Base-by-base conservation (phyloP, 106 monocot genomes). In the Phalaenopsis equestris region DNA sequence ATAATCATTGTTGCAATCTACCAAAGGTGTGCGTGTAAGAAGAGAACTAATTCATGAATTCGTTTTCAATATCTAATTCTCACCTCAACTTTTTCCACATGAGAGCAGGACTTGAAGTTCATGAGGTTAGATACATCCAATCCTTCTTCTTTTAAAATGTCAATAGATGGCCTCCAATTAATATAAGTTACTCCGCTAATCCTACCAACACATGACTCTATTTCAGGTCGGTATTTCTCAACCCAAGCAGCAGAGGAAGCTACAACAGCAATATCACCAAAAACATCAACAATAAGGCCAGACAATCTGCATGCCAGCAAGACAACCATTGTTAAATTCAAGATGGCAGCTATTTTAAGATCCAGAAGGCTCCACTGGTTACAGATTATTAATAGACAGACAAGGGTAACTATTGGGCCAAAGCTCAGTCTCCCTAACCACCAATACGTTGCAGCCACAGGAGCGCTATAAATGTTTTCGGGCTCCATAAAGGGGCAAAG, bases 191-290 rank as follows among this genome's bases (percentile, higher is more conserved):
- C 67, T 57, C 70, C 81, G 72, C 52, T 57, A 73, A 92, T 84
- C 80, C 72, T 86, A 78, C 84, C 56, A 61, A 94, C 79, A 76
- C 68, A 77, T 10, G 81, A 83, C 84, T 90, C 92, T 81, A 98
- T 89, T 83, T 87, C 85, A 67, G 80, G 48, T 88, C 86, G 89
- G 82, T 92, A 94, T 83, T 94, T 94, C 86, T 98, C 97, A 80
- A 98, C 94, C 97, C 97, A 98, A 80, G 97, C 94, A 82, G 97
- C 97, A 82, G 97, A 98, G 80, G 96, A 97, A 84, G 96, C 94
- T 67, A 94, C 82, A 16, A 96, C 91, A 75, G 93, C 91, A 79
- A 90, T 87, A 81, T 93, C 87, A 67, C 90, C 90, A 85, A 98
- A 92, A 78, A 98, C 82, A 83, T 98, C 97, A 43, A 98, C 88